phyloP scores from a whole-genome alignment of 441 rosid genomes.

The Populus hybrid region DNA sequence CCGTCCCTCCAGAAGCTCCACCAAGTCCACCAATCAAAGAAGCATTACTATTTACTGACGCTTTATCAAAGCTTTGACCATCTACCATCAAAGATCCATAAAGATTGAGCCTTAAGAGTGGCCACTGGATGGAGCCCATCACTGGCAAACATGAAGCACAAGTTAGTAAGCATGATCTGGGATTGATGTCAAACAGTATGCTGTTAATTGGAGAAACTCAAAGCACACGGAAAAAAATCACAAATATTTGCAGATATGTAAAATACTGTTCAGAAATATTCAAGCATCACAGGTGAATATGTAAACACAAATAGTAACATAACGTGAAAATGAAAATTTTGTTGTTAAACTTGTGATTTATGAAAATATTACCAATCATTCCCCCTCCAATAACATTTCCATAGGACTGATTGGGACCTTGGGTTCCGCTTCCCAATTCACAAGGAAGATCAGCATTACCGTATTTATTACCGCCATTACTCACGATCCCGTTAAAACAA shows the following conservation, averaged over 20 bases:
- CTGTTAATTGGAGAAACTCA: not conserved
- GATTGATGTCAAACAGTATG: constrained; percentile 2
- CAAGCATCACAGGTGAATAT: not conserved
- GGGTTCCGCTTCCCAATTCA: constrained; percentile 97
- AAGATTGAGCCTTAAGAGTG: constrained; percentile 67
- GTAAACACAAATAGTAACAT: not conserved
- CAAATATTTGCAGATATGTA: not conserved
- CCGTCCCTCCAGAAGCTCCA: constrained; percentile 98
- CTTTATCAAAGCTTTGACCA: constrained; percentile 75
- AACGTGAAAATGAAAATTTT: not conserved
- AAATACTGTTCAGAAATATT: constrained; percentile 9
- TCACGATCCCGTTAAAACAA: constrained; percentile 73
- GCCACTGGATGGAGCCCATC: constrained; percentile 92
- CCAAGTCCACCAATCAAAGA: constrained; percentile 89
- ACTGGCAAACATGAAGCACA: constrained; percentile 46
- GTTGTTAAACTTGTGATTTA: not conserved
- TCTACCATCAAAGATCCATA: constrained; percentile 80
- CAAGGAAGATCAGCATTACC: constrained; percentile 95
- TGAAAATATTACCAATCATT: constrained; percentile 70
- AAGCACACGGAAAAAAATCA: constrained; percentile 5
- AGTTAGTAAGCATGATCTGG: constrained; percentile 13
- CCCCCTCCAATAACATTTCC: constrained; percentile 89
- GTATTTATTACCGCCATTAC: constrained; percentile 81
- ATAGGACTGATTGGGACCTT: constrained; percentile 67
- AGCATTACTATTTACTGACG: constrained; percentile 38